Evolutionary conservation across 176 grass and related monocot species (phyloP).

Genomic region (Hordeum marinum): DNA sequence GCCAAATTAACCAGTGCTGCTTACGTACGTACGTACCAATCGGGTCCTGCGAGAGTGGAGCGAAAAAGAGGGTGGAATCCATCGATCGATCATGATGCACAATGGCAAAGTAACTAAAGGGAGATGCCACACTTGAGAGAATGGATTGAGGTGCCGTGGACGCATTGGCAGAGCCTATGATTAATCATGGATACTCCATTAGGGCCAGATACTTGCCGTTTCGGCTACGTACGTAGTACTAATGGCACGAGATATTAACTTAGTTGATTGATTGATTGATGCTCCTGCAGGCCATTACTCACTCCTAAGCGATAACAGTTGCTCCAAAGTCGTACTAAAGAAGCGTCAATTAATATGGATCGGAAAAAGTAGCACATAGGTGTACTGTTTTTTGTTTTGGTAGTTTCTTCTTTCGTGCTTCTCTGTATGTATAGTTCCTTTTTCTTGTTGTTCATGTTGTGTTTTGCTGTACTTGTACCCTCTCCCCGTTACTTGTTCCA

Average conservation of each 20-base stretch:
- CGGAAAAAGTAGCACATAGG: too few species aligned
- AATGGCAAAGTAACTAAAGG: neutral
- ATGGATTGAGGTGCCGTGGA: neutral
- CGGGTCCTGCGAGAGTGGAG: neutral
- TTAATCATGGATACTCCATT: neutral
- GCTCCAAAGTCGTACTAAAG: too few species aligned
- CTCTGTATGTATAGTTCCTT: neutral
- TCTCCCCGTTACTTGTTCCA: too few species aligned
- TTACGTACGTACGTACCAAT: neutral
- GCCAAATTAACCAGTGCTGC: too few species aligned
- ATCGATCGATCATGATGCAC: too few species aligned
- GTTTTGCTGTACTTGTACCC: neutral
- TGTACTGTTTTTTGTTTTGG: neutral
- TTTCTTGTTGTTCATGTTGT: neutral
- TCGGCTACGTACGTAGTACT: neutral
- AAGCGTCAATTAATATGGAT: too few species aligned
- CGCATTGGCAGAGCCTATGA: neutral
- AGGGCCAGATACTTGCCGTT: neutral
- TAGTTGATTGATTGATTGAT: too few species aligned
- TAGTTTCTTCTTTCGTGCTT: neutral
- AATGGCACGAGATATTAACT: neutral
- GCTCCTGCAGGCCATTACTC: too few species aligned
- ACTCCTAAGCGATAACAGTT: too few species aligned
- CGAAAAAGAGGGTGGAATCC: neutral
- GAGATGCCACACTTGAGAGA: neutral